Evolutionary conservation across 2,329 filamentous ascomycete genomes (phyloP).

Genomic region (Fusarium newnesense): DNA sequence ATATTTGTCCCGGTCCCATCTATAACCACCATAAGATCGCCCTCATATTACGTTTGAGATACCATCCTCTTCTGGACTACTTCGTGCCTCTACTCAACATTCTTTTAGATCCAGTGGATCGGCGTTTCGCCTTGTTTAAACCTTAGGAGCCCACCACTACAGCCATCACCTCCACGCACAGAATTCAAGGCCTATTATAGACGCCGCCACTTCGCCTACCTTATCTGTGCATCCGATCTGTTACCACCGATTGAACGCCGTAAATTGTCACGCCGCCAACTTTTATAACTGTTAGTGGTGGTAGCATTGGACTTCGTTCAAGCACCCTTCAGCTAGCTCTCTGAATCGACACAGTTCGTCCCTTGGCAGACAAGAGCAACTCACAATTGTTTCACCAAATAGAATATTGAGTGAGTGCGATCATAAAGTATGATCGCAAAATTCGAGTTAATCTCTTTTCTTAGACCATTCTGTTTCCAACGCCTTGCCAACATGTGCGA

Average conservation of each 20-base stretch:
- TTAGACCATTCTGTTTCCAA: neutral
- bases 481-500: conserved; percentile 61
- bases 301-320: neutral
- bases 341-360: neutral
- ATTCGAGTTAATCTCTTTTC: neutral
- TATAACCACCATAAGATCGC: conserved; percentile 29
- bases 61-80: conserved; percentile 4
- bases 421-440: neutral
- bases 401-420: conserved; percentile 1
- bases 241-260: neutral
- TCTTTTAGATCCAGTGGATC: conserved; percentile 18
- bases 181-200: conserved; percentile 15
- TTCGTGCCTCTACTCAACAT: neutral
- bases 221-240: conserved; percentile 2
- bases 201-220: conserved; percentile 14
- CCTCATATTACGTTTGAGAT: conserved; percentile 12
- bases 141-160: conserved; percentile 17
- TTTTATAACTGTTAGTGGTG: conserved; percentile 3
- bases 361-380: neutral
- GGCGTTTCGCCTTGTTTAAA: conserved; percentile 18
- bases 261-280: neutral
- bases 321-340: neutral
- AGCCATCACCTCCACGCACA: conserved; percentile 8
- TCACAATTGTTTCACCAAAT: neutral
- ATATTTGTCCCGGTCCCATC: conserved; percentile 18